These are phyloP conservation scores for Calonectria naviculata DNA, from an alignment of 2,329 filamentous ascomycete species.

Conservation along the genomic window DNA sequence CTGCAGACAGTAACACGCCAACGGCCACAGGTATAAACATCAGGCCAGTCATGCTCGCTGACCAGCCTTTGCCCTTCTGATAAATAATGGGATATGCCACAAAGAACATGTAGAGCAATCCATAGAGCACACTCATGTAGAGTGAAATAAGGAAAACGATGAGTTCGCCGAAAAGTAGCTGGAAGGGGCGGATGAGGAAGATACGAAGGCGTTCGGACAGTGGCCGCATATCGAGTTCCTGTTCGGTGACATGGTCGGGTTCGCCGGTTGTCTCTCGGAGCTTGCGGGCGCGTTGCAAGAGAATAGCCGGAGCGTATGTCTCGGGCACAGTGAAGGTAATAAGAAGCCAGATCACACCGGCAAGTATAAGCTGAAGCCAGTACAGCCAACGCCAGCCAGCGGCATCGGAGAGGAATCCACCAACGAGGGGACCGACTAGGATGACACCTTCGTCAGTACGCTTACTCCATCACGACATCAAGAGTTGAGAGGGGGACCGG, in stretches of 20 bases:
- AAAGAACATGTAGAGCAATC: slow-evolving; percentile 82
- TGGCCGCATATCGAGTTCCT: slow-evolving; percentile 59
- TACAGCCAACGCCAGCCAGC: slow-evolving; percentile 86
- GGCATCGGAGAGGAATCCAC: slow-evolving; percentile 79
- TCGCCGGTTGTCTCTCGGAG: neutral
- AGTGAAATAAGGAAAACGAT: slow-evolving; percentile 87
- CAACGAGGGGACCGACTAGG: slow-evolving; percentile 75
- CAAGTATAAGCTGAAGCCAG: slow-evolving; percentile 85
- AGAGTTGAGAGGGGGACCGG: neutral
- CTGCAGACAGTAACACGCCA: slow-evolving; percentile 75
- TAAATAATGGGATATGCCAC: slow-evolving; percentile 78
- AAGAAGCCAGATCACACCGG: slow-evolving; percentile 76
- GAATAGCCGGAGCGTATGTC: slow-evolving; percentile 76
- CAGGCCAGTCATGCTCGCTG: slow-evolving; percentile 77
- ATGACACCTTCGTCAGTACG: neutral
- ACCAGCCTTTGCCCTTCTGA: slow-evolving; percentile 82
- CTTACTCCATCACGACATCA: neutral
- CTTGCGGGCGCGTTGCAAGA: neutral
- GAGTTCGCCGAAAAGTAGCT: slow-evolving; percentile 84
- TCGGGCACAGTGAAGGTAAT: slow-evolving; percentile 92
- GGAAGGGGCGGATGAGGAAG: slow-evolving; percentile 85
- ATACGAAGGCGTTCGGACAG: slow-evolving; percentile 75
- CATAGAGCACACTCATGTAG: slow-evolving; percentile 88
- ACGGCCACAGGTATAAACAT: slow-evolving; percentile 89
- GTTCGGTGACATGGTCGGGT: neutral